Evolutionary conservation across 805 yeast genomes (phyloP).

Genomic region (Spathaspora boniae): DNA sequence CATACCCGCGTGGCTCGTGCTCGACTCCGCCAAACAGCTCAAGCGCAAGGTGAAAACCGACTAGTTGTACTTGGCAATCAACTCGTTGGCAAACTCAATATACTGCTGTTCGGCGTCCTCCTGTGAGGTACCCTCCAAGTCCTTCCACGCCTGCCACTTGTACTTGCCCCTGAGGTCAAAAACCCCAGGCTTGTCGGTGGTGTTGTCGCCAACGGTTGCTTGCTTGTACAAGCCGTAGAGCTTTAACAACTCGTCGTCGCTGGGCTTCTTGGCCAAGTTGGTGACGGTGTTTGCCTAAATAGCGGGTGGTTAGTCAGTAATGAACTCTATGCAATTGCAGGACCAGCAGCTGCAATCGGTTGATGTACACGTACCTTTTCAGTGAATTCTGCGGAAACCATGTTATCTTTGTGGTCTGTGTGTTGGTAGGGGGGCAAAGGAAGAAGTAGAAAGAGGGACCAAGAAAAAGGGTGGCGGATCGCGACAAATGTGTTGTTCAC

Average conservation of each 20-base stretch:
- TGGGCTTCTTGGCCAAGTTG: conserved; percentile 70
- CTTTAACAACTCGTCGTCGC: conserved; percentile 80
- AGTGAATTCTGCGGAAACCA: conserved; percentile 31
- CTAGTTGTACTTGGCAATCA: conserved; percentile 43
- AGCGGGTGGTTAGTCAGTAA: too few species aligned
- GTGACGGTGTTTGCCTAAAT: conserved; percentile 76
- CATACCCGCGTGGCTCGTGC: conserved; percentile 56
- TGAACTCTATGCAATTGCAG: too few species aligned
- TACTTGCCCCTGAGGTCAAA: conserved; percentile 93
- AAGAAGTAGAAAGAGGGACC: too few species aligned
- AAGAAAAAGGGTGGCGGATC: too few species aligned
- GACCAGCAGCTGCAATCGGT: conserved; percentile 3
- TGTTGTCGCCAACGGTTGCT: conserved; percentile 95
- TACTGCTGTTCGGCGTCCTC: conserved; percentile 87
- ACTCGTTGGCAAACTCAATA: conserved; percentile 63
- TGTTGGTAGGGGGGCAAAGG: too few species aligned
- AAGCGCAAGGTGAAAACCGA: conserved; percentile 2
- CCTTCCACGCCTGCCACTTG: conserved; percentile 98
- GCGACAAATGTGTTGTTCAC: too few species aligned
- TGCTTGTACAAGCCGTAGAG: conserved; percentile 94
- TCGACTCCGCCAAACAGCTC: conserved; percentile 37
- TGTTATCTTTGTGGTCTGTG: too few species aligned
- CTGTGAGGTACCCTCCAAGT: conserved; percentile 77
- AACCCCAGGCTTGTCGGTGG: conserved; percentile 81
- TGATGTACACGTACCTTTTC: conserved; percentile 23